phyloP scores from a whole-genome alignment of 1,284 basidiomycete genomes.

The Cystobasidium pallidum region DNA sequence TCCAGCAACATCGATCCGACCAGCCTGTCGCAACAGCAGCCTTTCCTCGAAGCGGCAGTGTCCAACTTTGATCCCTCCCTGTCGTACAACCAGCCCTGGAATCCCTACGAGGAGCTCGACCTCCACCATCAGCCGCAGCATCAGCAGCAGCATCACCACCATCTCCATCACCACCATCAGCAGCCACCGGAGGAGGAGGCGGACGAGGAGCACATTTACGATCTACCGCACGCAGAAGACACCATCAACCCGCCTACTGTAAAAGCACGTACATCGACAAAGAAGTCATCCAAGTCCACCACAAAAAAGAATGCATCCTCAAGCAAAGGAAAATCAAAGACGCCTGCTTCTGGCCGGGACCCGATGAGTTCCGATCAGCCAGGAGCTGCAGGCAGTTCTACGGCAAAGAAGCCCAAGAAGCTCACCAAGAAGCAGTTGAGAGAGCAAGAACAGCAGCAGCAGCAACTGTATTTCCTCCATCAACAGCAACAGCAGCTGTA shows the following conservation, averaged over 20 bases:
- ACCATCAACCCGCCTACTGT: neutral
- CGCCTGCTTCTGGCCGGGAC: neutral
- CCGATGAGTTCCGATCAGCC: constrained; percentile 17
- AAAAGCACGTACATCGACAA: neutral
- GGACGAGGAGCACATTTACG: neutral
- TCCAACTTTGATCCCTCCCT: constrained; percentile 5
- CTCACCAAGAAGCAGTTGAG: constrained; percentile 19
- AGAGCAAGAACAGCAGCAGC: constrained; percentile 16
- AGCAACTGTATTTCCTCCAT: constrained; percentile 8
- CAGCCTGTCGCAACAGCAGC: neutral
- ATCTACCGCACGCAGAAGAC: neutral
- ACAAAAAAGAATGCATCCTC: constrained; percentile 8
- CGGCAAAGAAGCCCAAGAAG: constrained; percentile 12
- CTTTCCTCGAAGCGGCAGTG: neutral
- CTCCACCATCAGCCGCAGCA: constrained; percentile 9
- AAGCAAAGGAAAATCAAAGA: constrained; percentile 10
- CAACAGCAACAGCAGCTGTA: constrained; percentile 12
- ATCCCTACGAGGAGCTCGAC: neutral
- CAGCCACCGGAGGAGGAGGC: neutral
- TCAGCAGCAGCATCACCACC: neutral
- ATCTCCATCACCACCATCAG: constrained; percentile 8
- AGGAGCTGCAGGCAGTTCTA: neutral
- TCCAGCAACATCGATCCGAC: neutral
- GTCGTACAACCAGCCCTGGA: neutral
- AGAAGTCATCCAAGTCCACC: neutral